Evolutionary conservation across 1,284 basidiomycete genomes (phyloP).

Genomic region (Ustilago esculenta): DNA sequence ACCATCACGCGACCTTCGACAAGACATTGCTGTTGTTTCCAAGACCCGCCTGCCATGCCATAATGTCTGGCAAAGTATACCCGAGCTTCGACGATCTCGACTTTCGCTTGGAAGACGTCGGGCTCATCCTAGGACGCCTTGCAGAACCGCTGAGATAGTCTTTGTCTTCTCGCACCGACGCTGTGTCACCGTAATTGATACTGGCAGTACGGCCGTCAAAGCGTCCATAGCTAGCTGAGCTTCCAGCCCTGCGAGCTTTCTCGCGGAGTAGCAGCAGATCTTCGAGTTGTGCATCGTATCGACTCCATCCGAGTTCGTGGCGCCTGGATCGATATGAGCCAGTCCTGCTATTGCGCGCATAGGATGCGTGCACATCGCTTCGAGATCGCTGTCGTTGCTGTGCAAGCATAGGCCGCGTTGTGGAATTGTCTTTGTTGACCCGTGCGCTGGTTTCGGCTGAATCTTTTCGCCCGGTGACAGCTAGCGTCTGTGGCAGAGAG

Average conservation of each 20-base stretch:
- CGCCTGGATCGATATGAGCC: neutral
- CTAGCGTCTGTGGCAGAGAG: neutral
- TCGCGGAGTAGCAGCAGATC: conserved; percentile 22
- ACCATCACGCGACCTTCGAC: neutral
- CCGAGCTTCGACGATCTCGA: conserved; percentile 20
- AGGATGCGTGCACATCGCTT: conserved; percentile 13
- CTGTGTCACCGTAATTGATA: neutral
- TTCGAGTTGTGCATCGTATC: conserved; percentile 24
- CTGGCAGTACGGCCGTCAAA: conserved; percentile 2
- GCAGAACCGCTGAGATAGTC: neutral
- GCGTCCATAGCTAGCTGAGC: conserved; percentile 3
- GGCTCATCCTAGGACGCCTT: conserved; percentile 4
- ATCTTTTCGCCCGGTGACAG: neutral
- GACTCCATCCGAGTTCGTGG: neutral
- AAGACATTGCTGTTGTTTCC: neutral
- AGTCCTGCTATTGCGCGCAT: conserved; percentile 2
- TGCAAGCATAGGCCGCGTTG: neutral
- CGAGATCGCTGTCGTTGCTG: conserved; percentile 11
- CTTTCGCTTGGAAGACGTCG: conserved; percentile 5
- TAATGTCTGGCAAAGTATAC: conserved; percentile 31
- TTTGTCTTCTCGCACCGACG: neutral
- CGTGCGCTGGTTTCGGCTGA: neutral
- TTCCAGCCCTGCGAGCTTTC: conserved; percentile 10
- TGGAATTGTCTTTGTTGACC: neutral
- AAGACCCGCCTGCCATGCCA: conserved; percentile 35